Conservation (phyloP, 352 stramenopile species). For the Pythium graminicola region DNA sequence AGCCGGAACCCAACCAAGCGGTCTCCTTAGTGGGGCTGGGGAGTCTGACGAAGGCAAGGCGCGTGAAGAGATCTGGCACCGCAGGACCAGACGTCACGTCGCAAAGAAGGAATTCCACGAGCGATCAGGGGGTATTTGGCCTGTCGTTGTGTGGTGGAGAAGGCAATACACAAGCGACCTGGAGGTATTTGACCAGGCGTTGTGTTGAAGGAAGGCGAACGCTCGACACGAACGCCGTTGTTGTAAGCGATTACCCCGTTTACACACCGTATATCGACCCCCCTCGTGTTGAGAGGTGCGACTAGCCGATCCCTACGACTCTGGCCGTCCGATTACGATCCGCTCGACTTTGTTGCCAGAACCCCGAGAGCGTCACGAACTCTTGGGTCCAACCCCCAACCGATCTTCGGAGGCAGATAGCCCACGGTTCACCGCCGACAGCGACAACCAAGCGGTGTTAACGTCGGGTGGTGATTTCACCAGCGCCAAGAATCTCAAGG, state of each 20-base stretch:
- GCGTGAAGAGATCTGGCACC: neutral
- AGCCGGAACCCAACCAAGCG: neutral
- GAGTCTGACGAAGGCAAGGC: neutral
- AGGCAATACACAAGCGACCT: neutral
- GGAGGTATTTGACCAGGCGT: neutral
- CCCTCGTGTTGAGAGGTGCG: neutral
- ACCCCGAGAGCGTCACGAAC: neutral
- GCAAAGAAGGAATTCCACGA: neutral
- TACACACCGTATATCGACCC: neutral
- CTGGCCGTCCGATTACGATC: neutral
- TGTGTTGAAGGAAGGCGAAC: neutral
- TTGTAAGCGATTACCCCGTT: neutral
- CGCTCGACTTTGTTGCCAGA: neutral
- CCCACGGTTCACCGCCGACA: conserved; percentile 1
- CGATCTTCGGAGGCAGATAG: neutral
- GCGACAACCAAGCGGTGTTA: conserved; percentile 4
- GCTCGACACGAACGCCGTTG: too few relatives aligned
- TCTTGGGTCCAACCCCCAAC: neutral
- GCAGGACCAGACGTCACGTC: neutral
- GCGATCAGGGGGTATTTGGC: neutral
- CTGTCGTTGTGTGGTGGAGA: neutral
- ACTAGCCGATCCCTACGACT: neutral
- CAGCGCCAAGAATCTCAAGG: conserved; percentile 7
- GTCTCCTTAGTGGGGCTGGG: neutral
- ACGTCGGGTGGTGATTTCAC: neutral